These are phyloP conservation scores for Cafeteria roenbergensis DNA, from an alignment of 108 stramenopile genomes.

Conservation along the genomic window DNA sequence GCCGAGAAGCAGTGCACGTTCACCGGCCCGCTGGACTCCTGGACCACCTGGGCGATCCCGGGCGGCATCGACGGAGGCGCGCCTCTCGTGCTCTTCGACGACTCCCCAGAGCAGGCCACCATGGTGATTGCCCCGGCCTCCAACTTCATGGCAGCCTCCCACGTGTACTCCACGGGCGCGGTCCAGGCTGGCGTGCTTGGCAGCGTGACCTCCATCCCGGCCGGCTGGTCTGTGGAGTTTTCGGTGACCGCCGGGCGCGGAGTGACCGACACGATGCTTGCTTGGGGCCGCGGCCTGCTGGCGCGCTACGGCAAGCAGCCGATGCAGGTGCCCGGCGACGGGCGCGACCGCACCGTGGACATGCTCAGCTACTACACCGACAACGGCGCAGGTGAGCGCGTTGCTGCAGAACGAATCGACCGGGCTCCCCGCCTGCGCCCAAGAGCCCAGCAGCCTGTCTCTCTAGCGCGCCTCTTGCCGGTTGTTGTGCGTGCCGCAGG, in stretches of 20 bases:
- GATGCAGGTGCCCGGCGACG: too few species aligned
- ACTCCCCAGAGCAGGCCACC: neutral
- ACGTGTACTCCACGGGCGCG: neutral
- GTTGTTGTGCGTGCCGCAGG: too few species aligned
- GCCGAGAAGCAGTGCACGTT: neutral
- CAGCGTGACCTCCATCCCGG: neutral
- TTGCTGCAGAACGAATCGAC: too few species aligned
- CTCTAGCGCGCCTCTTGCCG: too few species aligned
- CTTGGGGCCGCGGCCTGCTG: neutral
- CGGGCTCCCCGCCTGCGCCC: too few species aligned
- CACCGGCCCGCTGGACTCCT: neutral
- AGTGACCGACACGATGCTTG: neutral
- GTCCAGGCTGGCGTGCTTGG: neutral
- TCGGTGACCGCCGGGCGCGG: neutral
- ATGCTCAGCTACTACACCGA: neutral
- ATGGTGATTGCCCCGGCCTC: neutral
- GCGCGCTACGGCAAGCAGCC: neutral
- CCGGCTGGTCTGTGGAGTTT: neutral
- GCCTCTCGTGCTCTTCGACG: neutral
- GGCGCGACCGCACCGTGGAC: neutral
- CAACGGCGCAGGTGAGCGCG: neutral
- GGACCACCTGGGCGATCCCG: neutral
- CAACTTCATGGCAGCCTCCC: conserved; percentile 1
- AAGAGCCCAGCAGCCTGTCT: too few species aligned
- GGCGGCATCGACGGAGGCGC: neutral